phyloP scores from a whole-genome alignment of 495 filamentous ascomycete species.

The Trichoderma parareesei region DNA sequence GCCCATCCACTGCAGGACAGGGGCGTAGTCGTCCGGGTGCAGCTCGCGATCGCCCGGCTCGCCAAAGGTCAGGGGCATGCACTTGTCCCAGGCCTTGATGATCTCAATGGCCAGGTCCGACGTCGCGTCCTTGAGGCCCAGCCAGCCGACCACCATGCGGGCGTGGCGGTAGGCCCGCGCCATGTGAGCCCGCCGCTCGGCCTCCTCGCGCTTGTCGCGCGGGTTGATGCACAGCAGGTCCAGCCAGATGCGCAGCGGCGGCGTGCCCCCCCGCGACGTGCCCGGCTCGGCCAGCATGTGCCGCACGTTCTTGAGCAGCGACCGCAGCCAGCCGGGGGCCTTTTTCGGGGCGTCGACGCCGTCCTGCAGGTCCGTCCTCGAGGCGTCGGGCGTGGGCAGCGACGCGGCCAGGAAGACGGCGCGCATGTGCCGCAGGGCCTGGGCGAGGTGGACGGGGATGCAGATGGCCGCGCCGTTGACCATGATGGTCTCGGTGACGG shows the following conservation, averaged over 20 bases:
- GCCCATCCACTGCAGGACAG: conserved; percentile 11
- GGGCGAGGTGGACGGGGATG: conserved; percentile 9
- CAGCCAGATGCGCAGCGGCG: conserved; percentile 11
- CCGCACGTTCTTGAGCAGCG: conserved; percentile 7
- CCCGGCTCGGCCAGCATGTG: conserved; percentile 6
- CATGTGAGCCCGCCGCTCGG: conserved; percentile 11
- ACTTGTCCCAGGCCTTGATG: conserved; percentile 12
- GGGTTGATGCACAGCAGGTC: conserved; percentile 14
- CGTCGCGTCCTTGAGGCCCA: conserved; percentile 12
- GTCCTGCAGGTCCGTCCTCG: background rate
- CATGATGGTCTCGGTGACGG: conserved; percentile 12
- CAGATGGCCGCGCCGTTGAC: conserved; percentile 2
- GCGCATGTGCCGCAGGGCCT: conserved; percentile 11
- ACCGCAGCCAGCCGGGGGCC: conserved; percentile 12
- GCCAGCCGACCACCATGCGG: conserved; percentile 14
- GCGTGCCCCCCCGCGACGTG: background rate
- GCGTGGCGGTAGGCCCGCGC: conserved; percentile 11
- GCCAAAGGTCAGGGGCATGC: conserved; percentile 12
- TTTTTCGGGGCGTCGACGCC: background rate
- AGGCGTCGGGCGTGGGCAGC: background rate
- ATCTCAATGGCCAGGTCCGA: conserved; percentile 14
- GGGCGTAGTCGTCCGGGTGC: conserved; percentile 13
- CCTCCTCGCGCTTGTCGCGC: conserved; percentile 11
- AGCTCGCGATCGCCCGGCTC: conserved; percentile 12
- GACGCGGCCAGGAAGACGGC: conserved; percentile 7